Conservation (phyloP, 2,329 filamentous ascomycete genomes). For the Fusarium subglutinans region DNA sequence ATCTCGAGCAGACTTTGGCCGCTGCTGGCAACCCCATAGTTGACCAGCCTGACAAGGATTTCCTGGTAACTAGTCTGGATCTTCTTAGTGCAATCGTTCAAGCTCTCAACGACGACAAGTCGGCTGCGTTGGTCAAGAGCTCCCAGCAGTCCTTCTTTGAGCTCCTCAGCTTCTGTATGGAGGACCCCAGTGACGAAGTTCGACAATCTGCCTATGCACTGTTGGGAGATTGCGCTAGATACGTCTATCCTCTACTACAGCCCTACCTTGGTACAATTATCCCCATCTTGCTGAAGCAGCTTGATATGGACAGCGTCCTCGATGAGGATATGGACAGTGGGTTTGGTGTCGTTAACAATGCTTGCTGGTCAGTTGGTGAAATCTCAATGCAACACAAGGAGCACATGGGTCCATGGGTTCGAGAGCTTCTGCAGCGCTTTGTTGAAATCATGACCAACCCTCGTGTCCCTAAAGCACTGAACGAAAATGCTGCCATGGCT, state of each 20-base stretch:
- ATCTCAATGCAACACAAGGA: slow-evolving; percentile 83
- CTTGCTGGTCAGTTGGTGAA: slow-evolving; percentile 96
- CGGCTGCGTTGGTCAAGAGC: slow-evolving; percentile 77
- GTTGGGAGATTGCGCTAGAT: slow-evolving; percentile 93
- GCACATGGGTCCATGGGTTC: slow-evolving; percentile 79
- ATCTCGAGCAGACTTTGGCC: slow-evolving; percentile 81
- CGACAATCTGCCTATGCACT: slow-evolving; percentile 95
- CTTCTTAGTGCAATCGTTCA: slow-evolving; percentile 94
- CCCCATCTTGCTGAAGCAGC: slow-evolving; percentile 84
- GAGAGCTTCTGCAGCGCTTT: slow-evolving; percentile 79
- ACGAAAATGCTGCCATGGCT: slow-evolving; percentile 94
- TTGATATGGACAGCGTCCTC: slow-evolving; percentile 80
- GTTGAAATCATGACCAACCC: slow-evolving; percentile 86
- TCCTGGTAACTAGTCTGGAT: slow-evolving; percentile 93
- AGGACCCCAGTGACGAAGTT: slow-evolving; percentile 89
- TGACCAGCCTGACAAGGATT: slow-evolving; percentile 93
- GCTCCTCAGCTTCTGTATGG: slow-evolving; percentile 89
- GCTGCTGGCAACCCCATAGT: slow-evolving; percentile 73
- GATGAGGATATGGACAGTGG: slow-evolving; percentile 85
- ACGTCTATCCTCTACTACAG: slow-evolving; percentile 84
- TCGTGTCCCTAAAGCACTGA: slow-evolving; percentile 84
- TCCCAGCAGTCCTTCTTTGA: slow-evolving; percentile 90
- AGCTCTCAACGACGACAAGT: slow-evolving; percentile 78
- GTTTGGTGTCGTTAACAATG: slow-evolving; percentile 96
- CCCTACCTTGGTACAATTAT: slow-evolving; percentile 77